phyloP scores from a whole-genome alignment of 208 protist genomes.

The Lotmaria passim region DNA sequence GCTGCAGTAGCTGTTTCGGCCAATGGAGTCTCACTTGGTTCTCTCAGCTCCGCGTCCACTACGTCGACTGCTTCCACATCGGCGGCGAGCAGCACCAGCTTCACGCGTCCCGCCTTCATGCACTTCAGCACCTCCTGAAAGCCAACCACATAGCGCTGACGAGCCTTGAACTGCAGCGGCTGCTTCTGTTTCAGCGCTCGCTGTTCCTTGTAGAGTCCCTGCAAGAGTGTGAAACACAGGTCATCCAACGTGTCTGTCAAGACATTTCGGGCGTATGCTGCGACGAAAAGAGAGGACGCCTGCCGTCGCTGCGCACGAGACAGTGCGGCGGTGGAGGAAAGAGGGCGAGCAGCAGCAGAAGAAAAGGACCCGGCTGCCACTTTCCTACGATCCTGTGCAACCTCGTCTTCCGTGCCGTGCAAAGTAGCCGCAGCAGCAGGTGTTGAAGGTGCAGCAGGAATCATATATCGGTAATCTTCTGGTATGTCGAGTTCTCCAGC shows the following conservation, averaged over 20 bases:
- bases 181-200: slow-evolving; percentile 53
- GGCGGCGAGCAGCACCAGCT: slow-evolving; percentile 60
- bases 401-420: no score
- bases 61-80: slow-evolving; percentile 50
- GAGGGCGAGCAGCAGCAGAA: not conserved
- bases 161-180: slow-evolving; percentile 60
- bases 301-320: slow-evolving; percentile 22
- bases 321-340: not conserved
- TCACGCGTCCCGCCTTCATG: slow-evolving; percentile 47
- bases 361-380: no score
- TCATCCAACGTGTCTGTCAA: slow-evolving; percentile 70
- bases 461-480: not conserved
- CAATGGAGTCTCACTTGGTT: not conserved
- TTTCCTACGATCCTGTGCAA: no score
- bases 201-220: slow-evolving; percentile 64
- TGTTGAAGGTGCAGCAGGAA: not conserved
- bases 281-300: slow-evolving; percentile 36
- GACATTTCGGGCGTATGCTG: slow-evolving; percentile 48
- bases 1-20: not conserved
- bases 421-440: no score
- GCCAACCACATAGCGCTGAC: slow-evolving; percentile 68
- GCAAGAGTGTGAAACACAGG: slow-evolving; percentile 66
- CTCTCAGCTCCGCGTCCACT: not conserved
- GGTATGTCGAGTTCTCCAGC: not conserved
- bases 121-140: slow-evolving; percentile 66